Conservation (phyloP, 164 flowering plant genomes). For the Protea cynaroides region DNA sequence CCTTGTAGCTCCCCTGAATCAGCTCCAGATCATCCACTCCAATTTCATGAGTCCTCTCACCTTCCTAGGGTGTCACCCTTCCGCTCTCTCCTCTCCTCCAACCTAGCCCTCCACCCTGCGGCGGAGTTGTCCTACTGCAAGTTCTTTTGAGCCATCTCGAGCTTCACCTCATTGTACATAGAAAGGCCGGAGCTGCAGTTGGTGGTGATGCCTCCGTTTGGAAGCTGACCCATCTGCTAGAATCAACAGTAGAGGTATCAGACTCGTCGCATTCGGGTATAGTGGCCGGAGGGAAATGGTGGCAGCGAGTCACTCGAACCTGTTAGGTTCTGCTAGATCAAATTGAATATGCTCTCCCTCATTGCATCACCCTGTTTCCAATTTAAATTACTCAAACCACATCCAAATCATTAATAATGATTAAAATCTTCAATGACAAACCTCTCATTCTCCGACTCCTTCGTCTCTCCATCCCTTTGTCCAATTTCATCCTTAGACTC, state of each 20-base stretch:
- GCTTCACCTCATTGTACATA: constrained; percentile 69
- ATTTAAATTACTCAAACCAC: no score
- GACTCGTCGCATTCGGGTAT: constrained; percentile 87
- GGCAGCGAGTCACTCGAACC: constrained; percentile 54
- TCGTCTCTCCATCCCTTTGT: no score
- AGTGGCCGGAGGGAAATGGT: constrained; percentile 41
- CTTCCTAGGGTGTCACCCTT: constrained; percentile 83
- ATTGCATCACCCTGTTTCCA: no score
- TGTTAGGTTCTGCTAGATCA: no score
- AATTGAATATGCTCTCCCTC: no score
- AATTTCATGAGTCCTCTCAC: constrained; percentile 81
- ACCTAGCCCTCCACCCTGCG: constrained; percentile 16
- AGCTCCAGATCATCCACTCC: constrained; percentile 85
- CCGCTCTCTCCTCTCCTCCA: constrained; percentile 26
- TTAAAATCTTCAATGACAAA: no score
- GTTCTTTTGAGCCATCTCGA: constrained; percentile 31
- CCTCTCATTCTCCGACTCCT: no score
- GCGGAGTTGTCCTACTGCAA: constrained; percentile 22
- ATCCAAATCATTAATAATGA: no score
- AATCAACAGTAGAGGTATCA: constrained; percentile 65
- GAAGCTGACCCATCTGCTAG: constrained; percentile 71
- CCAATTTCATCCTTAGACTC: no score
- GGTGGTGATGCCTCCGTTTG: constrained; percentile 29
- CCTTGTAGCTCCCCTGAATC: constrained; percentile 68
- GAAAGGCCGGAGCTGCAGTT: constrained; percentile 57